phyloP scores from a whole-genome alignment of 768 basidiomycete genomes.

The Auriscalpium orientale region DNA sequence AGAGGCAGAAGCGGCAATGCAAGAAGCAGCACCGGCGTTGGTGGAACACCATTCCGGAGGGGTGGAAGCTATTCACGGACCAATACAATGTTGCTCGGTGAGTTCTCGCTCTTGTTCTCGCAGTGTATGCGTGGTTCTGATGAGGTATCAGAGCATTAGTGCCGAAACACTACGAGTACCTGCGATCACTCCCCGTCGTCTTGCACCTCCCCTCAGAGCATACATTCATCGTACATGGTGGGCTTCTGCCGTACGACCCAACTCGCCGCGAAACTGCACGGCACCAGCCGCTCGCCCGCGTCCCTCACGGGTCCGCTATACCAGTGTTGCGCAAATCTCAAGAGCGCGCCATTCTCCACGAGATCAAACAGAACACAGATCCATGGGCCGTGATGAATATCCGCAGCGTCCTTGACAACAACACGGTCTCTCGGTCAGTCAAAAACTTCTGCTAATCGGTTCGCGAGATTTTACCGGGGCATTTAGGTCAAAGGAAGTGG shows the following conservation, averaged over 20 bases:
- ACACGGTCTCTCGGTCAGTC: slow-evolving; percentile 30
- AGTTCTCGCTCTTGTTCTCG: slow-evolving; percentile 6
- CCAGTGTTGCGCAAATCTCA: slow-evolving; percentile 45
- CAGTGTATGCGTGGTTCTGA: background rate
- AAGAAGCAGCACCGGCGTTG: slow-evolving; percentile 17
- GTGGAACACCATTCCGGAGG: slow-evolving; percentile 30
- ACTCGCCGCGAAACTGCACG: slow-evolving; percentile 37
- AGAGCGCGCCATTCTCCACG: slow-evolving; percentile 54
- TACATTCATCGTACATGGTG: slow-evolving; percentile 75
- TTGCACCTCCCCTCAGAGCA: slow-evolving; percentile 73
- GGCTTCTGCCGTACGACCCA: slow-evolving; percentile 73
- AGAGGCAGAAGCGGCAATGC: background rate
- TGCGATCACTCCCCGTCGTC: slow-evolving; percentile 61
- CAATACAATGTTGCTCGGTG: slow-evolving; percentile 72
- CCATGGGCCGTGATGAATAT: slow-evolving; percentile 77
- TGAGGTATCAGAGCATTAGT: slow-evolving; percentile 40
- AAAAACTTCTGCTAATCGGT: background rate
- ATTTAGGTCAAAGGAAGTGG: slow-evolving; percentile 30
- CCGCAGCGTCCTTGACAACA: slow-evolving; percentile 37
- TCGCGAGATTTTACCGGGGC: background rate
- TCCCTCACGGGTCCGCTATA: slow-evolving; percentile 4
- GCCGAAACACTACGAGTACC: slow-evolving; percentile 53
- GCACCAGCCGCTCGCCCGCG: slow-evolving; percentile 54
- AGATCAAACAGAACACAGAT: slow-evolving; percentile 69
- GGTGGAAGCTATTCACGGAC: slow-evolving; percentile 67